Base-by-base conservation (phyloP, 2,329 filamentous ascomycete genomes). In the Pezicula carpinea region DNA sequence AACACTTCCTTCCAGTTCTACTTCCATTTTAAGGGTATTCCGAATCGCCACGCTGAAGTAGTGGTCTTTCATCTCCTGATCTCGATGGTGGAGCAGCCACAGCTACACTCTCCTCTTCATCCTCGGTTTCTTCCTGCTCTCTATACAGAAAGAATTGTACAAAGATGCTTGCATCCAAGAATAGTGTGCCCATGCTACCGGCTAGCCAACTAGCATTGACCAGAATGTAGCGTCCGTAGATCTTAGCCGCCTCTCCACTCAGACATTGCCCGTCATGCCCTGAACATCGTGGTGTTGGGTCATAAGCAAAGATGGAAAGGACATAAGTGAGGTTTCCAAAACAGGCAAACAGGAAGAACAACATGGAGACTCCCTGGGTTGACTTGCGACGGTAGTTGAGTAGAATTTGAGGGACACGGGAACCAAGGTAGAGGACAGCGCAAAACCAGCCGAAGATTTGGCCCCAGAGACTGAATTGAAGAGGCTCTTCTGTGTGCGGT, bases 281-380 rank as follows among this genome's bases (percentile, higher is more conserved):
- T 7, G 39, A 48, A 56, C 89, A 95, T 23, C 77, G 71, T 0
- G 91, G 23, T 26, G 23, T 26, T 26, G 23, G 89, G 49, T 91
- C 88, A 61, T 90, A 97, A 1, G 90, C 91, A 53, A 97, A 77
- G 57, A 99, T 97, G 32, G 85, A 91, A 32, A 96, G 72, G 15
- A 96, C 91, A 61, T 95, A 97, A 0, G 91, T 96, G 54, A 96
- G 67, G 65, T 99, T 99, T 2, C 93, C 93, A 5, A 97, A 80
- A 63, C 92, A 97, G 4, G 93, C 93, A 64, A 99, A 97, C 18
- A 97, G 74, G 71, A 97, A 97, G 69, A 97, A 99, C 10, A 97
- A 77, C 70, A 96, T 83, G 54, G 87, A 92, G 17, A 99, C 85
- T 3, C 93, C 93, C 47, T 97, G 91, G 1, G 91, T 96, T 36